phyloP scores from a whole-genome alignment of 179 eudicot genomes.

The Spinacia oleracea region DNA sequence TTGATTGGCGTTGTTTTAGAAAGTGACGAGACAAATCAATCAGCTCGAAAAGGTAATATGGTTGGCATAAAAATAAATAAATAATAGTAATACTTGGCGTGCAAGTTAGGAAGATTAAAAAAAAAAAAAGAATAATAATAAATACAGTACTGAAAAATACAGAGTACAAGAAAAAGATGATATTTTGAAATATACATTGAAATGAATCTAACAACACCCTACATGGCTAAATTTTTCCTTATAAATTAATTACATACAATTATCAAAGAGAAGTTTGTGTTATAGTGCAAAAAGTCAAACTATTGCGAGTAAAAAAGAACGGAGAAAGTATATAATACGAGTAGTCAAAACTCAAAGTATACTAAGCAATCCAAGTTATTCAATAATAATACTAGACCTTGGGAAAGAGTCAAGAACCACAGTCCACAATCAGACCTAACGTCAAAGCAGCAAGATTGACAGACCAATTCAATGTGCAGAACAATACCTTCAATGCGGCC shows the following conservation, averaged over 20 bases:
- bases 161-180: too few species aligned
- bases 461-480: background rate
- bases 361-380: background rate
- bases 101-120: background rate
- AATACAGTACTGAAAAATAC: background rate
- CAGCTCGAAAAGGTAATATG: background rate
- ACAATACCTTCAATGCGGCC: slow-evolving; percentile 68
- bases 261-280: too few species aligned
- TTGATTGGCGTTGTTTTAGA: background rate
- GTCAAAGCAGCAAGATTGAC: background rate
- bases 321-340: too few species aligned
- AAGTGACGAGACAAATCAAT: background rate
- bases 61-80: too few species aligned
- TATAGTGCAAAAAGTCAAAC: too few species aligned
- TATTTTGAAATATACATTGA: too few species aligned
- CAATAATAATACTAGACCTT: background rate
- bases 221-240: too few species aligned
- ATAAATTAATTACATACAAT: too few species aligned
- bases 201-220: too few species aligned
- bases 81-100: background rate
- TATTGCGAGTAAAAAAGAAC: too few species aligned
- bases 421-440: background rate
- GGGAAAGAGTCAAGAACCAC: background rate
- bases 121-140: background rate
- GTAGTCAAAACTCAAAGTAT: background rate